Evolutionary conservation across 805 yeast genomes (phyloP).

Genomic region (Metschnikowia borealis): DNA sequence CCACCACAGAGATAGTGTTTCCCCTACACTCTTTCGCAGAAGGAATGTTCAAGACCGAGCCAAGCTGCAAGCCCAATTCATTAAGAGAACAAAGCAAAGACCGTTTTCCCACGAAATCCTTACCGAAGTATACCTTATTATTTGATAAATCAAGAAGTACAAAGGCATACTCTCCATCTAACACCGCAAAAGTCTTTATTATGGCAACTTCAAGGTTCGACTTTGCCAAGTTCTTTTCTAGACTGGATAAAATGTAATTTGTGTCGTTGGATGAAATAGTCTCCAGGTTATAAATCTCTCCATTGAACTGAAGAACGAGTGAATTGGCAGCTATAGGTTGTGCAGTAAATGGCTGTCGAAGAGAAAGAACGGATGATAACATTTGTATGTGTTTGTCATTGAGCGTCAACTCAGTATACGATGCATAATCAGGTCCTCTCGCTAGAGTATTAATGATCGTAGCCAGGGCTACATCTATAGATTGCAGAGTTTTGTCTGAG

Average conservation of each 20-base stretch:
- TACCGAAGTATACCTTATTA: constrained; percentile 62
- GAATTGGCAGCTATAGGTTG: constrained; percentile 57
- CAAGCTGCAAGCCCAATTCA: constrained; percentile 37
- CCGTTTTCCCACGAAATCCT: constrained; percentile 80
- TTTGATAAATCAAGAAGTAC: constrained; percentile 43
- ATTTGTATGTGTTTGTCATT: constrained; percentile 24
- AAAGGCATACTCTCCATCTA: constrained; percentile 85
- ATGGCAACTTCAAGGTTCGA: constrained; percentile 29
- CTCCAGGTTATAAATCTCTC: constrained; percentile 73
- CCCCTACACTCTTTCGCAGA: constrained; percentile 53
- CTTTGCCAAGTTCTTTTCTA: constrained; percentile 22
- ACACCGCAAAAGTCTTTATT: constrained; percentile 32
- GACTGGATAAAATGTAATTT: constrained; percentile 39
- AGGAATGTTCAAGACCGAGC: constrained; percentile 23
- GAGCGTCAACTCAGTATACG: constrained; percentile 14
- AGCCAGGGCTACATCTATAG: not conserved
- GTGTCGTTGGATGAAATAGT: constrained; percentile 61
- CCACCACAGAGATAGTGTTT: constrained; percentile 46
- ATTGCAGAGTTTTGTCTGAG: not conserved
- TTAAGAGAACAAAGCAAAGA: constrained; percentile 52
- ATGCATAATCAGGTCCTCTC: constrained; percentile 62
- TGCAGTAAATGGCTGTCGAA: constrained; percentile 70
- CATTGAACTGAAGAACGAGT: constrained; percentile 71
- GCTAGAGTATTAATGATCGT: constrained; percentile 32
- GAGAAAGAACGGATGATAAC: constrained; percentile 72